Base-by-base conservation (phyloP, 257 asterid species). In the Handroanthus guayacan region DNA sequence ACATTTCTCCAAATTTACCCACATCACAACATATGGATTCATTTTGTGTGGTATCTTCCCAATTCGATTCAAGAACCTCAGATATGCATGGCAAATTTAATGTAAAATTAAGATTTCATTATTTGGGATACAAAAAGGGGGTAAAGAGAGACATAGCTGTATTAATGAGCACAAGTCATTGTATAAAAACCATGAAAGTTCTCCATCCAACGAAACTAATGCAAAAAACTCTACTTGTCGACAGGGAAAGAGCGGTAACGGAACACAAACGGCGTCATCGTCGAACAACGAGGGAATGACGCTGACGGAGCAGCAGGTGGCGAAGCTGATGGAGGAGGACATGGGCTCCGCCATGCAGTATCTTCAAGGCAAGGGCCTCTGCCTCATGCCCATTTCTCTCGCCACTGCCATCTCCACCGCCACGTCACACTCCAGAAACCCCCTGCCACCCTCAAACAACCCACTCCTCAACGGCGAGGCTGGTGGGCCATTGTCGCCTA, bases 321-420 rank as follows among this genome's bases (percentile, higher is more conserved):
- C 91, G 43, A 93, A 93, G 89, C 80, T 93, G 69, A 90, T 93
- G 92, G 95, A 91, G 11, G 96, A 93, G 20, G 98, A 93, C 75
- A 93, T 93, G 98, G 95, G 98, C 2, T 84, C 96, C 1, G 98
- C 98, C 25, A 91, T 93, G 98, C 98, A 93, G 52, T 93, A 90
- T 75, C 96, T 93, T 8, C 98, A 91, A 72, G 97, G 97, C 3
- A 93, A 91, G 76, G 98, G 98, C 18, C 87, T 93, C 4, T 93
- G 98, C 87, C 93, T 93, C 56, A 93, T 93, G 98, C 98, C 98
- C 20, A 88, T 93, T 39, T 93, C 98, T 0, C 83, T 93, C 3
- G 98, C 98, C 51, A 87, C 93, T 5, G 91, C 96, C 52, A 90
- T 91, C 58, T 91, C 98, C 62, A 86, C 96, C 62, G 83, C 92